Base-by-base conservation (phyloP, 139 green algal genomes). In the Closterium sp. region DNA sequence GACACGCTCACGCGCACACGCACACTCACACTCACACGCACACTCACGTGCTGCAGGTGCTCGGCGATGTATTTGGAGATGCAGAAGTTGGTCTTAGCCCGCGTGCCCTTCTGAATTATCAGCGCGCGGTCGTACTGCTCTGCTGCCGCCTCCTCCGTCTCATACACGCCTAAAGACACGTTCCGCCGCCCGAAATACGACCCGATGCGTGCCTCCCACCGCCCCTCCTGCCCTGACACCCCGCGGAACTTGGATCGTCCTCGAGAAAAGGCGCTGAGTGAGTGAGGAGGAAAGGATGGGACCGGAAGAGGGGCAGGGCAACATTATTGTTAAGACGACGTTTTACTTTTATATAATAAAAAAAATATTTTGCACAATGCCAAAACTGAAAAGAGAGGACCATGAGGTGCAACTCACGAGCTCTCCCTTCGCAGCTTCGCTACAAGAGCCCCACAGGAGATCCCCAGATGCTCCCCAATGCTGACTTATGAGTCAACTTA, bases 51-150 rank as follows among this genome's bases (percentile, higher is more conserved):
- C 62, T 79, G 62, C 62, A 79, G 89, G 0, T 96, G 92, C 91
- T 97, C 96, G 0, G 73, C 86, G 17, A 97, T 94, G 85, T 97
- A 97, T 86, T 96, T 91, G 27, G 31, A 45, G 24, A 97, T 62
- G 19, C 95, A 94, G 89, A 97, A 97, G 91, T 97, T 97, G 86
- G 96, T 97, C 89, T 97, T 97, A 45, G 96, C 96, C 17, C 92
- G 70, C 2, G 92, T 89, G 11, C 95, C 95, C 94, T 97, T 97
- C 85, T 96, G 95, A 19, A 97, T 92, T 21, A 97, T 96, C 11
- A 97, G 88, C 6, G 96, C 96, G 9, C 96, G 89, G 93, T 97
- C 96, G 90, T 97, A 97, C 93, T 96, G 95, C 28, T 95, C 89
- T 0, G 96, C 96, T 27, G 96, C 96, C 0, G 94, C 92, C 87